Base-by-base conservation (phyloP, 768 basidiomycete species). In the Daedaleopsis sinensis region DNA sequence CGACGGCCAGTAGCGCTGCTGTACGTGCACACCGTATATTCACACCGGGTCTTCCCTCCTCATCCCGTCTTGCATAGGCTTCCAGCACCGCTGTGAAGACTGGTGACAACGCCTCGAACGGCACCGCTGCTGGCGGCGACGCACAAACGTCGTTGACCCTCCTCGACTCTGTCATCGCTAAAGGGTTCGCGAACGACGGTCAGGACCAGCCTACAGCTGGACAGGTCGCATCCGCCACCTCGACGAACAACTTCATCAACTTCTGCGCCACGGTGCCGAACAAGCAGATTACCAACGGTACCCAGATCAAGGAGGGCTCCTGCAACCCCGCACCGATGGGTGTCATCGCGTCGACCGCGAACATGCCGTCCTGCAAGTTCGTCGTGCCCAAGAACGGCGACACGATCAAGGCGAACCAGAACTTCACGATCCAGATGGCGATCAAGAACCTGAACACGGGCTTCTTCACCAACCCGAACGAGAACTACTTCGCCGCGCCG, bases 211-310 rank as follows among this genome's bases (percentile, higher is more conserved):
- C 73, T 0, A 64, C 67, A 1, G 64, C 78, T 57, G 84, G 83
- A 24, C 79, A 86, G 71, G 79, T 79, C 38, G 75, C 84, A 32
- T 87, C 85, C 8, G 72, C 84, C 10, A 85, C 82, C 0, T 86
- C 86, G 16, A 73, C 71, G 43, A 87, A 90, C 76, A 91, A 91
- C 78, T 91, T 87, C 71, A 88, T 89, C 75, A 88, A 88, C 76
- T 87, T 78, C 71, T 89, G 88, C 66, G 72, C 76, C 8, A 82
- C 80, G 16, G 67, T 78, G 4, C 68, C 79, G 4, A 66, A 78
- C 54, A 71, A 81, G 52, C 81, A 87, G 3, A 77, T 88, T 60
- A 89, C 89, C 47, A 82, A 86, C 65, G 87, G 87, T n/a, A 55
- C 78, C 65, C 86, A 84, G 67, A 69, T 83, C 68, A 72, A 67